Base-by-base conservation (phyloP, 371 early-diverging fungal species). In the Mucor ambiguus region DNA sequence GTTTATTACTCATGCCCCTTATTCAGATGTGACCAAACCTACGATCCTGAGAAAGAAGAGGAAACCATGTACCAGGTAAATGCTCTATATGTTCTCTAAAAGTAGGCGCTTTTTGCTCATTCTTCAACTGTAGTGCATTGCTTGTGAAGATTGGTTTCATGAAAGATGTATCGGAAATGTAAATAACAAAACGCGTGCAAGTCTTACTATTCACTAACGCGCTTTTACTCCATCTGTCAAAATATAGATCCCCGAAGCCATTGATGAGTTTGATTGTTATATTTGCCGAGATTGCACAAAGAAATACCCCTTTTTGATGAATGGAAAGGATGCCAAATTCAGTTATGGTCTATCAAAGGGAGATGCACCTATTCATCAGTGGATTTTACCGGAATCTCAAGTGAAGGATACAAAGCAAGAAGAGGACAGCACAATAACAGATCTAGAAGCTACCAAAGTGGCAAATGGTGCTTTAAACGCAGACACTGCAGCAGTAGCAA, bases 101-200 rank as follows among this genome's bases (percentile, higher is more conserved):
- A 22, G 2, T n/a, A 11, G 12, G 20, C 8, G 3, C 28, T 16
- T n/a, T 11, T 58, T 58, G 26, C 33, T 33, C 6, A 24, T 57
- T 18, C 6, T 18, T 18, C 18, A 9, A 58, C 30, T 56, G 10
- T 67, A 95, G 82, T 96, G 97, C 66, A 73, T 88, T 37, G 63
- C 87, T 0, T 96, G 97, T 73, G 90, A 93, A 69, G 95, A 93
- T 70, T 93, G 92, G 95, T 92, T 89, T 72, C 95, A 95, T 77
- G 90, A 92, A 32, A 70, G 76, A 0, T 96, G 96, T 71, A 92
- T 96, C 64, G 89, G 90, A 35, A 72, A 86, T 33, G 88, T 87
- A 78, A 74, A 73, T 57, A 44, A 2, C 12, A 22, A 16, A 52
- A 52, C 52, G 52, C 52, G 52, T 52, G 4, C 16, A 52, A 5